phyloP scores from a whole-genome alignment of 805 yeast genomes.

The Metschnikowia anglica region DNA sequence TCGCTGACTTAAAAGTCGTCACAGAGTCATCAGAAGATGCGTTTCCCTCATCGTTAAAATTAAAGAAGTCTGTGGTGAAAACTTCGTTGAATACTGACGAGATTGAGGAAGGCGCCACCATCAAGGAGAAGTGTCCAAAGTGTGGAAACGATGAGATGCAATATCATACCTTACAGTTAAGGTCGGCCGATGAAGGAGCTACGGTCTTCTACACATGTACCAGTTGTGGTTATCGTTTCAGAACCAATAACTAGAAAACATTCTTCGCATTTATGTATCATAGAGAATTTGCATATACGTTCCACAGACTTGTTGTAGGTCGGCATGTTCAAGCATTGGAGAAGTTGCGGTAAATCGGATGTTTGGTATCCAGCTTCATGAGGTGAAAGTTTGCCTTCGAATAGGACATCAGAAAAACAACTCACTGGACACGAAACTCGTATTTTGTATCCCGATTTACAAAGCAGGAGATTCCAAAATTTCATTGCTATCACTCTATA shows the following conservation, averaged over 20 bases:
- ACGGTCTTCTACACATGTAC: conserved; percentile 98
- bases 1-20: conserved; percentile 77
- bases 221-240: conserved; percentile 85
- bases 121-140: conserved; percentile 97
- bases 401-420: background rate
- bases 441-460: background rate
- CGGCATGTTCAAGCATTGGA: background rate
- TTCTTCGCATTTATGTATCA: conserved; percentile 5
- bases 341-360: background rate
- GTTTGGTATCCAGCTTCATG: too few relatives aligned
- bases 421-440: background rate
- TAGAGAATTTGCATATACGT: conserved; percentile 7
- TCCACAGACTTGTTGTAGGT: background rate
- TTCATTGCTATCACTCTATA: background rate
- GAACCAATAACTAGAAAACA: conserved; percentile 78
- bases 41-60: conserved; percentile 80
- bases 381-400: too few relatives aligned
- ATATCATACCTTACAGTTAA: conserved; percentile 91
- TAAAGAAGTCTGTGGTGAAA: conserved; percentile 88
- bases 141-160: conserved; percentile 99
- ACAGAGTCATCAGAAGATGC: conserved; percentile 91
- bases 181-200: conserved; percentile 99
- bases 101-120: conserved; percentile 91
- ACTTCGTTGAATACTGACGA: conserved; percentile 75
- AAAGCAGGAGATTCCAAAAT: background rate